Evolutionary conservation across 495 filamentous ascomycete genomes (phyloP), one percentile per base, ranked within the genome.

Genomic region (Polyplosphaeria fusca): DNA sequence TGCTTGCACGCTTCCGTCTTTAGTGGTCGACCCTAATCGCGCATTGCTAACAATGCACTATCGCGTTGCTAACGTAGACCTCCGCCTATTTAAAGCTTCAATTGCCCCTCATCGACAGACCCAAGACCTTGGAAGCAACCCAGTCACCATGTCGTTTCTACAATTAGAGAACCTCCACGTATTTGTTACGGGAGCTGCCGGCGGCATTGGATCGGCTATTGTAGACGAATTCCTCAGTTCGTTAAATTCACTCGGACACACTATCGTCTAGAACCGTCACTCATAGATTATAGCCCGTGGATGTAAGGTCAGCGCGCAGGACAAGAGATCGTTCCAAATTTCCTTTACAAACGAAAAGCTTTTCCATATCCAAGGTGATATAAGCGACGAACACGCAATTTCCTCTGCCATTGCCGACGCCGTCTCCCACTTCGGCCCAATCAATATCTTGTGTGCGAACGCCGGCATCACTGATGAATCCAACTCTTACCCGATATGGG

Each of bases 151-250:
- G 53, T 77, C 77, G 9, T 80, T 78, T 52, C 67, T 82, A 20
- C 72, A 68, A 2, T 60, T 83, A 5, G 75, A 80, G 64, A 77
- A 73, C 16, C 68, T 71, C 13, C 79, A 82, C 70, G 77, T 76
- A n/a, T 79, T 83, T 47, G 70, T 83, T n/a, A 81, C 77, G 12
- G 79, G 79, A 20, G 79, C 78, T 22, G 75, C 76, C n/a, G 73
- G 77, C 40, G 73, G 74, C 14, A 79, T 81, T 68, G 80, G 79
- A 1, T 61, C 57, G 58, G 74, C 55, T 59, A 76, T 76, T 1
- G 74, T 81, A 7, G 66, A 67, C 44, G 78, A 82, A 55, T 80
- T 83, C 46, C 63, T 83, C 27, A 71, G 80, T 82, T 71, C 9
- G 71, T 68, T 41, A 14, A n/a, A n/a, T n/a, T n/a, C n/a, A n/a